These are phyloP conservation scores for Penicillium taxi DNA, from an alignment of 495 filamentous ascomycete genomes.

Conservation along the genomic window DNA sequence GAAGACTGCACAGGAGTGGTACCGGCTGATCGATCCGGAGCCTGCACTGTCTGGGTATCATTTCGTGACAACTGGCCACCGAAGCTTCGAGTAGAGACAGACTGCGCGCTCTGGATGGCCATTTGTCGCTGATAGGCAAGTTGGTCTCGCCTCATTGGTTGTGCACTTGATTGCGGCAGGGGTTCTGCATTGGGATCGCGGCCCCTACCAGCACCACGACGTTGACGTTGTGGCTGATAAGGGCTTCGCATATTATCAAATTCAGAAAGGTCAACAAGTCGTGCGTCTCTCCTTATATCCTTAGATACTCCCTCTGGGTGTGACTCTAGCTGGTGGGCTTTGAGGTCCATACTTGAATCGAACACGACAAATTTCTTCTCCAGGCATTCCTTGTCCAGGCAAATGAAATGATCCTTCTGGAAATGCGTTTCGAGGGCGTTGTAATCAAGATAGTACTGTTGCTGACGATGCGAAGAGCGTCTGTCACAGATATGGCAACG, in stretches of 20 bases:
- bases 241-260: conserved; percentile 67
- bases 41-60: conserved; percentile 38
- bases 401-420: conserved; percentile 77
- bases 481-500: conserved; percentile 92
- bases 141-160: conserved; percentile 77
- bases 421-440: conserved; percentile 79
- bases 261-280: conserved; percentile 74
- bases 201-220: conserved; percentile 55
- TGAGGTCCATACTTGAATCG: conserved; percentile 84
- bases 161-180: conserved; percentile 67
- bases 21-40: conserved; percentile 35
- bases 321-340: conserved; percentile 70
- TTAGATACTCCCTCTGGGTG: conserved; percentile 75
- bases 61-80: conserved; percentile 65
- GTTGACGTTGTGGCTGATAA: conserved; percentile 55
- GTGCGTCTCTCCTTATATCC: conserved; percentile 74
- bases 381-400: conserved; percentile 73
- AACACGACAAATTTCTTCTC: conserved; percentile 99
- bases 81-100: conserved; percentile 68
- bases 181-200: conserved; percentile 73
- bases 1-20: conserved; percentile 31
- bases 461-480: conserved; percentile 55
- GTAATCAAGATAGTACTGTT: conserved; percentile 86
- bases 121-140: conserved; percentile 88
- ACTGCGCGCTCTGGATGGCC: conserved; percentile 81